phyloP scores from a whole-genome alignment of 768 basidiomycete genomes.

The Psilocybe subaeruginosa region DNA sequence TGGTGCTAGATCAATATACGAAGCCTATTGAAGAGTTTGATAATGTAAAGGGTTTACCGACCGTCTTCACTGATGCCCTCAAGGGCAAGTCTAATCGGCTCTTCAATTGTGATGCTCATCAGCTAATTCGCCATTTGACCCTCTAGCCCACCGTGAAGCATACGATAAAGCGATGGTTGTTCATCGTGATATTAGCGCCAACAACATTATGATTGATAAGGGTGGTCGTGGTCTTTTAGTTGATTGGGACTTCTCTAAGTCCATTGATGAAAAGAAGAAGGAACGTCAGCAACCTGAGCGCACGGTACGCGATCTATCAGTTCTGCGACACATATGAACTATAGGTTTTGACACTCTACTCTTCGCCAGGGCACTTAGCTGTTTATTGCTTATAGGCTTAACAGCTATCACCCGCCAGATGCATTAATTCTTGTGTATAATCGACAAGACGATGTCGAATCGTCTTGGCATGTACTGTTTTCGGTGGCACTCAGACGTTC shows the following conservation, averaged over 20 bases:
- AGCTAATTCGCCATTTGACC: no score
- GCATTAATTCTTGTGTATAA: not conserved
- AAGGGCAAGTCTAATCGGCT: not conserved
- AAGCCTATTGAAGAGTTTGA: not conserved
- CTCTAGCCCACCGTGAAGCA: not conserved
- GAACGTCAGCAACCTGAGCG: not conserved
- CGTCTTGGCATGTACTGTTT: not conserved
- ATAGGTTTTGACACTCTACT: not conserved
- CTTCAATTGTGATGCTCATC: no score
- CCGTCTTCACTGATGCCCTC: not conserved
- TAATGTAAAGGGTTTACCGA: not conserved
- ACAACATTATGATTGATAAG: not conserved
- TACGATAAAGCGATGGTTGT: not conserved
- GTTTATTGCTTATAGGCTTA: not conserved
- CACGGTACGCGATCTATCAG: not conserved
- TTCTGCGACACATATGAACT: not conserved
- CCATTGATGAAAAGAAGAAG: not conserved
- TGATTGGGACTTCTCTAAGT: not conserved
- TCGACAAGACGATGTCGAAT: not conserved
- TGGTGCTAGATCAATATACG: not conserved
- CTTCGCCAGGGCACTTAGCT: not conserved
- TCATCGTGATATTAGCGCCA: not conserved
- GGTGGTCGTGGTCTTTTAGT: not conserved
- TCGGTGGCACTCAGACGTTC: not conserved
- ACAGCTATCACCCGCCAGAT: not conserved